Evolutionary conservation across 768 basidiomycete species (phyloP).

Genomic region (Auricularia cornea): DNA sequence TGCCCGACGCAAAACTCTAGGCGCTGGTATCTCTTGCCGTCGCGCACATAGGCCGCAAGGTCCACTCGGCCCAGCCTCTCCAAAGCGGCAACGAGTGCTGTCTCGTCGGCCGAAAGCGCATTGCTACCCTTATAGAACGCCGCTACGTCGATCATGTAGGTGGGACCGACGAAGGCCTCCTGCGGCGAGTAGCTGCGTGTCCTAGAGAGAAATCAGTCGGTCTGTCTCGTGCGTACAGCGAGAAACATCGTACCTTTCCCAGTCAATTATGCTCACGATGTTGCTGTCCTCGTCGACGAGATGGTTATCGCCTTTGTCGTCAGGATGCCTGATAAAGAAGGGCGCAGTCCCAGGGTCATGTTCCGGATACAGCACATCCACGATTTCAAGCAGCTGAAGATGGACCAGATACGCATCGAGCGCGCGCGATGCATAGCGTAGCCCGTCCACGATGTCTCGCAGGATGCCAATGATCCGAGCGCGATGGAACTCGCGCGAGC

Average conservation of each 20-base stretch:
- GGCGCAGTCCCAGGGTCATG: neutral
- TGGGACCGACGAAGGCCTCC: slow-evolving; percentile 11
- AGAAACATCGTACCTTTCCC: slow-evolving; percentile 18
- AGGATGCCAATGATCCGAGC: neutral
- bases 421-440: neutral
- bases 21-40: neutral
- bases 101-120: slow-evolving; percentile 4
- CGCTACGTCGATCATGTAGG: slow-evolving; percentile 8
- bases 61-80: neutral
- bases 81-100: neutral
- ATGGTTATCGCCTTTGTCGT: slow-evolving; percentile 20
- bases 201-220: neutral
- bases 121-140: slow-evolving; percentile 8
- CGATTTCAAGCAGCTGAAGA: slow-evolving; percentile 4
- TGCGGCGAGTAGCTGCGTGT: slow-evolving; percentile 15
- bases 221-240: neutral
- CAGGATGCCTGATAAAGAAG: slow-evolving; percentile 16
- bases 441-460: neutral
- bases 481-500: neutral
- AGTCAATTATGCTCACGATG: slow-evolving; percentile 21
- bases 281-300: slow-evolving; percentile 17
- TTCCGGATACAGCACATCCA: neutral
- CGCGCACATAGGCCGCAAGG: slow-evolving; percentile 5
- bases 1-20: neutral
- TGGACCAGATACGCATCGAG: slow-evolving; percentile 7